Base-by-base conservation (phyloP, 257 asterid genomes). In the Oldenlandia corymbosa region DNA sequence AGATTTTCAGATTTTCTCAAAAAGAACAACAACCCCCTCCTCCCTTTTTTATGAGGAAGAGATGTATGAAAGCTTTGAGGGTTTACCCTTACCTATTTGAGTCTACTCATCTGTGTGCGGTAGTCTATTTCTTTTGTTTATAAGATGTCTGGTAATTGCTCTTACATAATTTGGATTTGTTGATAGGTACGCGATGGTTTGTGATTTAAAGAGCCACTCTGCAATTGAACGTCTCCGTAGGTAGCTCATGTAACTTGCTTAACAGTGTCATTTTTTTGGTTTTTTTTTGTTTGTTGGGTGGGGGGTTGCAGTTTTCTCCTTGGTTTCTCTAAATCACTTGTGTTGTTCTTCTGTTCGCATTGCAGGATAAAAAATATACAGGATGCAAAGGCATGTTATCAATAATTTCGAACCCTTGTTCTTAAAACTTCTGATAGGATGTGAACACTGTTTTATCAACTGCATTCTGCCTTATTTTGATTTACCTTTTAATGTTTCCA, bases 211-310 rank as follows among this genome's bases (percentile, higher is more conserved):
- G 66, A 83, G 79, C 81, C 74, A 65, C 64, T 73, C 90, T 7
- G 94, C 96, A 53, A 80, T 91, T 62, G 95, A 91, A 48, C 94
- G 92, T 26, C 68, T 88, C 67, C 86, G 91, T 39, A 88, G 97
- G 96, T 85, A 64, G 60, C 76, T 61, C 26, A 51, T 53, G 60
- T 66, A 47, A 6, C 28, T 67, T 51, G 53, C 72, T 57, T 49
- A n/a, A n/a, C n/a, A n/a, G n/a, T n/a, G n/a, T n/a, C n/a, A n/a
- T n/a, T n/a, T n/a, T n/a, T n/a, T n/a, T n/a, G n/a, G n/a, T n/a
- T n/a, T n/a, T n/a, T n/a, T n/a, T 9, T 34, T 34, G 4, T 34
- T 9, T 34, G 39, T 34, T 27, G 60, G n/a, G 20, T 52, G 24
- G 13, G 24, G 13, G 5, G 57, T 42, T 41, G 12, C 12, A 14